Evolutionary conservation across 2,329 filamentous ascomycete genomes (phyloP).

Genomic region (Penicillium fuscoglaucum): DNA sequence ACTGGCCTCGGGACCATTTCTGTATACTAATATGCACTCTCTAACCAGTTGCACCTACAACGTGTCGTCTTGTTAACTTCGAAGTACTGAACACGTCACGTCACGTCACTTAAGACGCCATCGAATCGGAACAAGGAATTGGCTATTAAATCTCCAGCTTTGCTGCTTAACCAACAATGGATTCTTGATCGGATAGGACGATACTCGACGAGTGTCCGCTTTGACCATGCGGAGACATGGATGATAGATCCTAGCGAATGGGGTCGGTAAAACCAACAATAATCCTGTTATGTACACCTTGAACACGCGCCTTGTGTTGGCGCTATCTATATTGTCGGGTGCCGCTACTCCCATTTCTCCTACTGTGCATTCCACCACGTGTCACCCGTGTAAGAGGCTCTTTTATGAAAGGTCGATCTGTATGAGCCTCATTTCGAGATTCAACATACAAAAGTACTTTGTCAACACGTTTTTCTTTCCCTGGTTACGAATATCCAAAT

Average conservation of each 20-base stretch:
- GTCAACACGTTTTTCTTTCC: too few relatives aligned
- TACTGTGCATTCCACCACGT: neutral
- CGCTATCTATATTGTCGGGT: neutral
- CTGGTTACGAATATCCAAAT: neutral
- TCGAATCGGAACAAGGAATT: neutral
- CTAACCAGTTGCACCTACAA: neutral
- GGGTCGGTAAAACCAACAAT: neutral
- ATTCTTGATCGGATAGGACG: neutral
- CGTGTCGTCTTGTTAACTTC: neutral
- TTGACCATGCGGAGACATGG: neutral
- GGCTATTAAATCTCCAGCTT: neutral
- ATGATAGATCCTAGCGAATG: neutral
- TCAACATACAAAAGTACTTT: neutral
- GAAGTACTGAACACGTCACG: neutral
- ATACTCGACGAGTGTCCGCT: neutral
- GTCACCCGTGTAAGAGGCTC: neutral
- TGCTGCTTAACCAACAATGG: slow-evolving; percentile 1
- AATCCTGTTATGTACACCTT: neutral
- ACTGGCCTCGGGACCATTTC: neutral
- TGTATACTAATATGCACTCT: neutral
- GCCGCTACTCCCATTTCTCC: neutral
- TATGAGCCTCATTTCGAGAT: neutral
- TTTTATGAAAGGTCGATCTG: neutral
- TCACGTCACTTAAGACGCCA: neutral
- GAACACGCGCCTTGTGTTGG: slow-evolving; percentile 1